phyloP scores from a whole-genome alignment of 2,329 filamentous ascomycete genomes.

The Tolypocladium cylindrosporum region DNA sequence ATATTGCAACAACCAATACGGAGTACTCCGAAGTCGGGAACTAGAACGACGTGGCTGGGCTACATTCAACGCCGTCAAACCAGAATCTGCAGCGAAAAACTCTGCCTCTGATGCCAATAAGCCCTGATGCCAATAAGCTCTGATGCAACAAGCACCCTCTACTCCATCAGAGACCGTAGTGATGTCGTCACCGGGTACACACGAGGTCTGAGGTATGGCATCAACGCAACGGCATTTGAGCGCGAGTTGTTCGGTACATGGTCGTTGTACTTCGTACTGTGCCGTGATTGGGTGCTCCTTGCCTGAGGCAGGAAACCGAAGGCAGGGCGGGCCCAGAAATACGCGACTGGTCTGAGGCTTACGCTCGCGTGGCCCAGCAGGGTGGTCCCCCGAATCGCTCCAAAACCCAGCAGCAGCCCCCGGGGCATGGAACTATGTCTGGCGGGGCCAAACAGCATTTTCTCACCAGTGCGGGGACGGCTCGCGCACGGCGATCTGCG shows the following conservation, averaged over 20 bases:
- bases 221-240: not conserved
- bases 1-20: not conserved
- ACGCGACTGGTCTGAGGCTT: conserved; percentile 16
- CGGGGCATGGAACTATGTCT: not conserved
- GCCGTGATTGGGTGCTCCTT: not conserved
- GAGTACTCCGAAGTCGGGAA: not conserved
- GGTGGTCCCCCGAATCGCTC: not conserved
- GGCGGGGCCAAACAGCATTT: not conserved
- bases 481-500: not conserved
- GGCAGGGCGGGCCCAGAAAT: conserved; percentile 11
- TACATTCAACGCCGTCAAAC: not conserved
- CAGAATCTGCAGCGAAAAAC: not conserved
- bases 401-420: conserved; percentile 1
- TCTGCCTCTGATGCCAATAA: not conserved
- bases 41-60: not conserved
- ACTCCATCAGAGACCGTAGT: not conserved
- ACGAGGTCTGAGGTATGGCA: not conserved
- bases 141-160: not conserved
- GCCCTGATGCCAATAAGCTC: not conserved
- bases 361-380: conserved; percentile 6
- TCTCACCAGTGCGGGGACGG: not conserved
- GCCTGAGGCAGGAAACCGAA: conserved; percentile 11
- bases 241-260: not conserved
- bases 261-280: not conserved
- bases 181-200: not conserved